Evolutionary conservation across 2,329 filamentous ascomycete genomes (phyloP), one percentile per base, ranked within the genome.

Genomic region (Colletotrichum chlorophyti): DNA sequence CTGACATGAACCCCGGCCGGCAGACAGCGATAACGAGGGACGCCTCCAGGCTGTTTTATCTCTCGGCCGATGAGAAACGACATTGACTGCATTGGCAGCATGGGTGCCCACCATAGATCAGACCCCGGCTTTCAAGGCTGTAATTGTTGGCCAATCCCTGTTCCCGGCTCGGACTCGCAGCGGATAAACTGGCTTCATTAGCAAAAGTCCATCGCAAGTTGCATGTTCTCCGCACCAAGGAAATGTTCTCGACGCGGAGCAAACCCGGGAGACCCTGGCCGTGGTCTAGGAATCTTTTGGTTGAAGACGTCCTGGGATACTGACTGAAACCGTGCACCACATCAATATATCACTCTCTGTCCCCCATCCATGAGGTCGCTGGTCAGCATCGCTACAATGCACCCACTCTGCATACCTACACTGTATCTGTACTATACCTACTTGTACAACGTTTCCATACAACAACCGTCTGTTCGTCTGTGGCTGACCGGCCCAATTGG

Each of bases 101-200:
- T 37, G 31, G 21, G 23, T 23, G 21, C 45, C 45, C 27, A 17
- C 32, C 26, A 31, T 12, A 38, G 23, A 29, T 6, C 19, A 23
- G 32, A 12, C 15, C 23, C 19, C 14, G 11, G 11, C 14, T 17
- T 11, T 29, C 3, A 23, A 19, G 34, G 15, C 21, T 19, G 15
- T 19, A 10, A 37, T 15, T 40, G 21, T 19, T 37, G 24, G n/a
- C 42, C 40, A 38, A 60, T 42, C 45, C 27, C 53, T 52, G 14
- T 37, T 27, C 53, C 52, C 40, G 32, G 45, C 19, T 46, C 31
- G 12, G 27, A 26, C 35, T 37, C 15, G 46, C 53, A 46, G 53
- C 58, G 58, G 58, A 42, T 58, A 60, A 60, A 60, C 58, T 35
- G 37, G 35, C 34, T 31, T 58, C 32, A 58, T 58, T 29, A 47